Conservation (phyloP, 2,329 filamentous ascomycete genomes). For the Botrytis fragariae region DNA sequence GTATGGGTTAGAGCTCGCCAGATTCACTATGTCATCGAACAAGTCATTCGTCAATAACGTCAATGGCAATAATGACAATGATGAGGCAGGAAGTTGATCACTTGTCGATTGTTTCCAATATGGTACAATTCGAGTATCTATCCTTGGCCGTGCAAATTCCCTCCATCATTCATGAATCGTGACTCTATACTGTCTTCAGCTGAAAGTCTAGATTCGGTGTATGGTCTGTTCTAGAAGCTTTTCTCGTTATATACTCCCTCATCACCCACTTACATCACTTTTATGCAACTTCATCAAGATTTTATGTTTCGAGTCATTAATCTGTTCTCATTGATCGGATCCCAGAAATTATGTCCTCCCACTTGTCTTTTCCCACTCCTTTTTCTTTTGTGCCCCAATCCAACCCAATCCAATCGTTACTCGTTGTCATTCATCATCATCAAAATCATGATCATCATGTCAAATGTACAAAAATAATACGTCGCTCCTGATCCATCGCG, state of each 20-base stretch:
- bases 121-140: neutral
- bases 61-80: neutral
- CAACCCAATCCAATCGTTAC: neutral
- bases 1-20: neutral
- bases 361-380: neutral
- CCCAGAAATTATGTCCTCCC: conserved; percentile 4
- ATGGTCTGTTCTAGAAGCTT: neutral
- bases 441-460: conserved; percentile 14
- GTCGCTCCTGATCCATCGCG: neutral
- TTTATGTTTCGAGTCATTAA: conserved; percentile 2
- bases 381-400: neutral
- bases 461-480: conserved; percentile 17
- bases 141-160: neutral
- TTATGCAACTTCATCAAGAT: conserved; percentile 6
- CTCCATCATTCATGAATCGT: neutral
- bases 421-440: conserved; percentile 18
- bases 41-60: neutral
- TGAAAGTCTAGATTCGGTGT: neutral
- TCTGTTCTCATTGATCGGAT: conserved; percentile 2
- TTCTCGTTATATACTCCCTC: neutral
- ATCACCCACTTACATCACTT: neutral
- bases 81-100: neutral
- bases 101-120: neutral
- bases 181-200: neutral
- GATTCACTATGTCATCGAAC: neutral